phyloP scores from a whole-genome alignment of 208 protist species.

The Willaertia magna region DNA sequence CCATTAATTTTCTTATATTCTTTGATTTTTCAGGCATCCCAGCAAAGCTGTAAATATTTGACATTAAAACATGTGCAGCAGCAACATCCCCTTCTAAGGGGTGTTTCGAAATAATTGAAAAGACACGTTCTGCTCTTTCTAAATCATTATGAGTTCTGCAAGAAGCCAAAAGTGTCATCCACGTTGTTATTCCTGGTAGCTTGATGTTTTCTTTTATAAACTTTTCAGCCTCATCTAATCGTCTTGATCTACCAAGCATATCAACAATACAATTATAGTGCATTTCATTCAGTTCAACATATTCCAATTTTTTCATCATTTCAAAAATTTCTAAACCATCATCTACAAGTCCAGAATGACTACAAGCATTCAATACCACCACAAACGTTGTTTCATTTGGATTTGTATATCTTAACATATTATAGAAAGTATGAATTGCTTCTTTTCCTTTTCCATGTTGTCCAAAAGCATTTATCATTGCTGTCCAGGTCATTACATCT shows the following conservation, averaged over 20 bases:
- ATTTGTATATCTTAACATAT: background rate
- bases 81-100: background rate
- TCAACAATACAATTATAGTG: conserved; percentile 17
- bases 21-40: conserved; percentile 9
- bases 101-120: background rate
- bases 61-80: background rate
- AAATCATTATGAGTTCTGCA: background rate
- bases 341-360: conserved; percentile 12
- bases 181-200: background rate
- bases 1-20: conserved; percentile 8
- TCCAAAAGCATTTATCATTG: background rate
- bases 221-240: conserved; percentile 16
- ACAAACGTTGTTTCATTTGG: background rate
- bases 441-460: background rate
- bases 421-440: background rate
- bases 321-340: background rate
- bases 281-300: background rate
- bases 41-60: background rate
- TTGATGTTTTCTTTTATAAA: background rate
- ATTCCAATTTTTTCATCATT: background rate
- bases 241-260: conserved; percentile 9
- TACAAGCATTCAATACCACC: conserved; percentile 16
- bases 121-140: background rate
- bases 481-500: background rate
- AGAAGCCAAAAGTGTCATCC: background rate